Evolutionary conservation across 805 yeast genomes (phyloP), one percentile per base, ranked within the genome.

Genomic region (Hanseniaspora clermontiae): DNA sequence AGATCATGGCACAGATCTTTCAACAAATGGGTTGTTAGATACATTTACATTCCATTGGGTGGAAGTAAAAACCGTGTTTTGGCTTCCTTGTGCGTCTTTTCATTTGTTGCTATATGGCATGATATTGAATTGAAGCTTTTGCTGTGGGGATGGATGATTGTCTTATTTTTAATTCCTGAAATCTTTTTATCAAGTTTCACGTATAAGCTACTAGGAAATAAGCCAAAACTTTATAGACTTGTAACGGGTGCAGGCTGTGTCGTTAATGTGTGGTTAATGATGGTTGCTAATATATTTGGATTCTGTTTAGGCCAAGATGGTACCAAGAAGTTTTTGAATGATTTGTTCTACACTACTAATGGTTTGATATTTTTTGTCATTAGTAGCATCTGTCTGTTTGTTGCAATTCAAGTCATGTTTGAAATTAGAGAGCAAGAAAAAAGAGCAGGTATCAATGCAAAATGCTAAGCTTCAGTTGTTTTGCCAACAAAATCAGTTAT

Each of bases 41-140:
- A 93, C 68, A 78, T 93, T 43, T 93, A 93, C 63, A 76, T 93
- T 24, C 98, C 98, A 2, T 71, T 93, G 59, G 97, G 97, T 11
- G 96, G 97, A 0, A 76, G 85, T 0, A 72, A 70, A 9, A 78
- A 82, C 62, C 76, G 97, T 60, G 70, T 91, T 9, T 62, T 85
- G 49, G 89, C 91, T 59, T 81, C 90, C 11, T 70, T 91, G 38
- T 79, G 90, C 11, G 97, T 91, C 15, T 93, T 93, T 66, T 80
- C 95, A 15, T 93, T 93, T 70, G 98, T 93, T 24, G 97, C 98
- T 2, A 73, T 93, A 34, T 93, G 99, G 99, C 99, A 93, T 71
- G 99, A 93, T 66, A 90, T 93, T 61, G 90, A 93, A 69, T 76
- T 93, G 64, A 82, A 81, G 60, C 72, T 93, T 52, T 72, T 93